Conservation (phyloP, 2,329 filamentous ascomycete species). For the Talaromyces sp. region DNA sequence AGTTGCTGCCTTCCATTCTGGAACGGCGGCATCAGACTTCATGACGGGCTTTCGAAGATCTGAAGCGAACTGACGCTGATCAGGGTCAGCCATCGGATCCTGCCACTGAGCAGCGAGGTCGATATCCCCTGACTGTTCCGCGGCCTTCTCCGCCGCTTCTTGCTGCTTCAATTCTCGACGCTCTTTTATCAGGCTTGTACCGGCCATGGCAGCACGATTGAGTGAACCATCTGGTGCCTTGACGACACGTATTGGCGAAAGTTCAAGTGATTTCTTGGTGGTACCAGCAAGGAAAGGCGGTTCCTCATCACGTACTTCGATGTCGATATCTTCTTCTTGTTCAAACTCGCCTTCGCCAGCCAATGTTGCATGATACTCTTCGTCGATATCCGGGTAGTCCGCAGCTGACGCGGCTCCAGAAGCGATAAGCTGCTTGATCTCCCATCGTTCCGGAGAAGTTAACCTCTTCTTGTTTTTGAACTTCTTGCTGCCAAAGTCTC, state of each 20-base stretch:
- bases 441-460: conserved; percentile 96
- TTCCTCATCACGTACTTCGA: conserved; percentile 93
- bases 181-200: conserved; percentile 83
- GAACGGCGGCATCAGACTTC: conserved; percentile 61
- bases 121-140: conserved; percentile 70
- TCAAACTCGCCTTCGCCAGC: conserved; percentile 84
- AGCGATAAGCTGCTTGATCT: conserved; percentile 92
- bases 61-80: conserved; percentile 81
- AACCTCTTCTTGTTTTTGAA: conserved; percentile 77
- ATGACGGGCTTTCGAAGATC: conserved; percentile 68
- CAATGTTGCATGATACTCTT: conserved; percentile 85
- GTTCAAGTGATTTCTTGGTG: conserved; percentile 90
- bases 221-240: conserved; percentile 98
- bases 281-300: conserved; percentile 94
- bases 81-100: conserved; percentile 86
- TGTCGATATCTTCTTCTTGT: conserved; percentile 93
- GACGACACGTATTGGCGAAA: conserved; percentile 92
- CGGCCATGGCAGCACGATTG: conserved; percentile 93
- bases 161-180: conserved; percentile 83
- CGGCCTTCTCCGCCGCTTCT: conserved; percentile 73
- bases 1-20: conserved; percentile 88
- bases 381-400: conserved; percentile 90
- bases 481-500: conserved; percentile 54
- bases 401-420: conserved; percentile 89
- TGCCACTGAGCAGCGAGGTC: conserved; percentile 71